These are phyloP conservation scores for Phytophthora pisi DNA, from an alignment of 352 stramenopile species.

Conservation along the genomic window DNA sequence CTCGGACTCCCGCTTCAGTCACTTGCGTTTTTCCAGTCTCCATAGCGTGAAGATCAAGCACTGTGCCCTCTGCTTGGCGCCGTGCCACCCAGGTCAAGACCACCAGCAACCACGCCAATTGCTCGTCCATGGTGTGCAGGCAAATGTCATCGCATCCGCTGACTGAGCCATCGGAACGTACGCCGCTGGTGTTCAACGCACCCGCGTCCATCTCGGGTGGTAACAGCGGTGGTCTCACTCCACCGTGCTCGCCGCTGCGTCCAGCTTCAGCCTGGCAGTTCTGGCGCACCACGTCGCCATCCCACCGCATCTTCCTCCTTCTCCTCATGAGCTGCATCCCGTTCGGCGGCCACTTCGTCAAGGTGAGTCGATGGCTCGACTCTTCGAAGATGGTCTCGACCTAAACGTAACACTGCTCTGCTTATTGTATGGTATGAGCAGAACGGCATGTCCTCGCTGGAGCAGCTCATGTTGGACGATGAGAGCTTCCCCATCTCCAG, in stretches of 20 bases:
- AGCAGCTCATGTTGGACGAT: conserved; percentile 79
- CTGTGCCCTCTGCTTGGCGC: no score
- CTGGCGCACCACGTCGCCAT: conserved; percentile 65
- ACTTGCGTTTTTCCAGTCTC: conserved; percentile 20
- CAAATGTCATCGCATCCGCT: conserved; percentile 15
- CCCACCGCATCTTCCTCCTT: conserved; percentile 83
- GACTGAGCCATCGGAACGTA: conserved; percentile 36
- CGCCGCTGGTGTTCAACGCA: conserved; percentile 35
- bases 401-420: no score
- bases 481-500: conserved; percentile 76
- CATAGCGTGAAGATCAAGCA: no score
- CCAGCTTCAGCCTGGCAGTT: conserved; percentile 65
- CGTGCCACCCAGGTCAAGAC: not conserved
- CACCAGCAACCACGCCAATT: not conserved
- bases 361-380: conserved; percentile 34
- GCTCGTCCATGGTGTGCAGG: conserved; percentile 29
- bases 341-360: conserved; percentile 88
- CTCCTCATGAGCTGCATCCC: conserved; percentile 87
- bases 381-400: not conserved
- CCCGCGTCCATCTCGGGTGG: conserved; percentile 30
- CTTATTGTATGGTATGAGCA: conserved; percentile 11
- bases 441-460: conserved; percentile 84
- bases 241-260: conserved; percentile 37
- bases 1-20: conserved; percentile 14
- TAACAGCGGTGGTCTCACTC: conserved; percentile 19